Base-by-base conservation (phyloP, 176 grass and related monocot genomes). In the Carex scoparia region DNA sequence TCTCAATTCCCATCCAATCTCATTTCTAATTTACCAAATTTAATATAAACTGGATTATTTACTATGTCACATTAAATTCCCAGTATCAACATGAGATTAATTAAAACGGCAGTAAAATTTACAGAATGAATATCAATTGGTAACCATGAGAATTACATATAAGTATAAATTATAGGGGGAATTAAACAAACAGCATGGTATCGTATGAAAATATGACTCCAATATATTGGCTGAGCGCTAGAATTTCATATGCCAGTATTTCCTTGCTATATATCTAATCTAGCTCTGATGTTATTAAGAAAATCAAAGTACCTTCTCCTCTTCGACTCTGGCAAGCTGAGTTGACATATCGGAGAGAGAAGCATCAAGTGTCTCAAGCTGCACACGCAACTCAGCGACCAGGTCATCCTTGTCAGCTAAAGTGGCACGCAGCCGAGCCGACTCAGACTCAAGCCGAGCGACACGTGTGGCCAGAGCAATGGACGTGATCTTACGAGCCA, bases 401-500 rank as follows among this genome's bases (percentile, higher is more conserved):
- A 87, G 28, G 65, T 85, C 93, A 64, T 98, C 93, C 83, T 89
- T 89, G 61, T 94, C 90, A 65, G 88, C 84, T 68, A 98, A 88
- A 67, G 57, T 51, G 16, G 80, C 71, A 40, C 88, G 88, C 65
- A 98, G 79, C 16, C 1, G 31, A 49, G 85, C 61, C 60, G 84
- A 81, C 88, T 95, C 96, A 48, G 87, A 87, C 90, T 98, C 93
- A 59, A 98, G 87, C 1, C 63, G 38, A 5, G 85, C 86, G 10
- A 98, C 38, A 76, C 96, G 96, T 57, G 87, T 83, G 32, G 91
- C 87, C 1, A 99, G 87, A 54, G 96, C 96, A 65, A 95, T 88
- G 82, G 96, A 99, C 70, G 96, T 99, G 88, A 99, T 92, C 90
- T 75, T 99, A 8, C 93, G 93, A 81, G 96, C 96, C 84, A 95